These are phyloP conservation scores for Turritis glabra DNA, from an alignment of 345 rosid genomes.

Conservation along the genomic window DNA sequence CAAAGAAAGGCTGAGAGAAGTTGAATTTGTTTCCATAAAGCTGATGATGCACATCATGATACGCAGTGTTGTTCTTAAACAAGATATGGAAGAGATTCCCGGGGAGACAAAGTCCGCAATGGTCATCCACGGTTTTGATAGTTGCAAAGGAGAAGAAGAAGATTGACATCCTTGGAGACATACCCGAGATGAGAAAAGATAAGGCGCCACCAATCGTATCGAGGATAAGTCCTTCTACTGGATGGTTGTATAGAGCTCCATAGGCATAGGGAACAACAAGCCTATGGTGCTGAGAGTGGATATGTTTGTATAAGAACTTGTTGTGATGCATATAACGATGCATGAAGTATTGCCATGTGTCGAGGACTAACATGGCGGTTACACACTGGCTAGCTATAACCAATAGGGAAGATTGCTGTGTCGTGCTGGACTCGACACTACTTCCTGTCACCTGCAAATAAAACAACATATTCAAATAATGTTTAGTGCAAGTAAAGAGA, in stretches of 20 bases:
- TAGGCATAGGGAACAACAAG: conserved; percentile 77
- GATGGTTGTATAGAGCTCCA: conserved; percentile 85
- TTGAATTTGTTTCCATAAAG: conserved; percentile 68
- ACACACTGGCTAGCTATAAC: conserved; percentile 65
- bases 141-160: conserved; percentile 87
- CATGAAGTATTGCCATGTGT: conserved; percentile 87
- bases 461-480: conserved; percentile 56
- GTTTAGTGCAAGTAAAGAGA: conserved; percentile 45
- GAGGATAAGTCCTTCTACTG: conserved; percentile 70
- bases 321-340: conserved; percentile 81
- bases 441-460: conserved; percentile 63
- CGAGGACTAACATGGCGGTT: conserved; percentile 67
- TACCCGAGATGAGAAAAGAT: conserved; percentile 76
- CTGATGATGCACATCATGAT: conserved; percentile 75
- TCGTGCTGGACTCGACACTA: conserved; percentile 39
- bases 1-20: conserved; percentile 70
- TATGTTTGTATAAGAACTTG: conserved; percentile 74
- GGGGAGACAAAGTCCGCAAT: conserved; percentile 70
- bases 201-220: conserved; percentile 83
- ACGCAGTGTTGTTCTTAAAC: conserved; percentile 71
- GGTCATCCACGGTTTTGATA: conserved; percentile 80
- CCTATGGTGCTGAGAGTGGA: conserved; percentile 81
- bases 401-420: conserved; percentile 43
- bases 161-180: conserved; percentile 82
- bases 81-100: conserved; percentile 66